Base-by-base conservation (phyloP, 306 rosid species). In the Corylus americana region DNA sequence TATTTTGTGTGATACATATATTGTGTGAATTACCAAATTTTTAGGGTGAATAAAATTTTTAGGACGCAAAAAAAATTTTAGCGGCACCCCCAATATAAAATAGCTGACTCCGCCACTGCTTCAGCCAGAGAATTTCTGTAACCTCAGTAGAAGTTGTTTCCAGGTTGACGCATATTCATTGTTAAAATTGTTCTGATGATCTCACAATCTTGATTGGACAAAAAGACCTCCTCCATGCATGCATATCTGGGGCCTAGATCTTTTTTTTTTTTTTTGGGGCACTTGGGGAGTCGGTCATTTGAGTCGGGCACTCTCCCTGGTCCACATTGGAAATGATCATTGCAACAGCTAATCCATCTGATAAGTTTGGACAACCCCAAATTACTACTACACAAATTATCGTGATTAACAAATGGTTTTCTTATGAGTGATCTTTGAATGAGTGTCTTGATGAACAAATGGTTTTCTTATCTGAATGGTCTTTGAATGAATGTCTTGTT, bases 111-210 rank as follows among this genome's bases (percentile, higher is more conserved):
- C n/a, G n/a, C n/a, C n/a, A n/a, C n/a, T n/a, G n/a, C 37, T 71
- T 48, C 4, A n/a, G 58, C 20, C 44, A 1, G 75, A 50, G 45
- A 71, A 70, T 59, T 53, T 54, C 61, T 61, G 20, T 58, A 76
- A 71, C n/a, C 67, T 35, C 8, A 20, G 55, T 20, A 49, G 39
- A 61, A 39, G 5, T 77, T 54, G 47, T 63, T 77, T 76, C 29
- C 48, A 20, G 55, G 55, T 31, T 12, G 53, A 51, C 37, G 66
- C 54, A 50, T 18, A 12, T 42, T 48, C 35, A 31, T 13, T 39
- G 20, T 31, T 64, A 64, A 22, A 22, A 22, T 22, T 22, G 25
- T 22, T 22, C 25, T 22, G 25, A 22, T 22, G 25, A 22, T 22
- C 25, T 22, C 25, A 22, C 25, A 22, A 22, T 22, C 25, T 22